phyloP scores from a whole-genome alignment of 768 basidiomycete genomes.

The Ephemerocybe angulata region DNA sequence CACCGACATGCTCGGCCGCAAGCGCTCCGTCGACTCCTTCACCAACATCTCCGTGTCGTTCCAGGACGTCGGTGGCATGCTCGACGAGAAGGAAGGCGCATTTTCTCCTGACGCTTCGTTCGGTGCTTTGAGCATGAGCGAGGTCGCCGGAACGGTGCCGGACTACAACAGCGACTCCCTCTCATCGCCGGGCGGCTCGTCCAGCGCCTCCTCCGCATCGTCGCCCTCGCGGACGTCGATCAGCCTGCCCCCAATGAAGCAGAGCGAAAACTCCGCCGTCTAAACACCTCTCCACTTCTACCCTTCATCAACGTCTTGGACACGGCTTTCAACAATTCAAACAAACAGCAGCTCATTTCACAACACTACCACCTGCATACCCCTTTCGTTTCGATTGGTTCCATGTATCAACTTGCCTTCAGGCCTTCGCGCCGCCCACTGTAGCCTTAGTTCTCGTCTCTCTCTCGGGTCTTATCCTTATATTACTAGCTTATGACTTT shows the following conservation, averaged over 20 bases:
- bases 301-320: not conserved
- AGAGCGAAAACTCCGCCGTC: constrained; percentile 7
- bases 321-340: not conserved
- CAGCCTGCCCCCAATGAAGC: not conserved
- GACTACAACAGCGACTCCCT: constrained; percentile 30
- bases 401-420: not conserved
- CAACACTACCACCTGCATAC: not conserved
- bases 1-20: constrained; percentile 41
- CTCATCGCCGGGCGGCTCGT: constrained; percentile 35
- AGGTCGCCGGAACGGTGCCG: constrained; percentile 37
- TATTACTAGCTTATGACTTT: not conserved
- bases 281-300: not conserved
- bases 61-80: constrained; percentile 35
- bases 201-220: constrained; percentile 22
- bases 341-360: not conserved
- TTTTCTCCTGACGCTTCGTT: constrained; percentile 34
- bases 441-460: not conserved
- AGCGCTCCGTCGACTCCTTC: constrained; percentile 46
- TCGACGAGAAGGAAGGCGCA: constrained; percentile 31
- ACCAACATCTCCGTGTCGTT: constrained; percentile 40
- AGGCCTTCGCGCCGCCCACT: not conserved
- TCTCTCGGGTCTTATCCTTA: not conserved
- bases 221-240: constrained; percentile 19
- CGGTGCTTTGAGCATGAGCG: constrained; percentile 32
- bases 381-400: not conserved